Conservation (phyloP, 169 alveolate species). For the Plasmodium reichenowi region DNA sequence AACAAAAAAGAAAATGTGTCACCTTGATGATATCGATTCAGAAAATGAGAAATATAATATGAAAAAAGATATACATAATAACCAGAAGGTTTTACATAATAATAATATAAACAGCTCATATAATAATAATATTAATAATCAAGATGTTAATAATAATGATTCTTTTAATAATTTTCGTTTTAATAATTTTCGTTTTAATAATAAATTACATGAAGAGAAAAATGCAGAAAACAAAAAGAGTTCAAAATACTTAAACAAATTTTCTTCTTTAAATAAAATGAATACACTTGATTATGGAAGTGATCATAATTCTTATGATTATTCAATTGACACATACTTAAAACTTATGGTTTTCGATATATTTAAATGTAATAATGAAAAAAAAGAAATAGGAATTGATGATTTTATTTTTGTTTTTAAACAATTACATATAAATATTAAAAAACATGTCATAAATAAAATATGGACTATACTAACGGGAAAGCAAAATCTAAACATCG, state of each 20-base stretch:
- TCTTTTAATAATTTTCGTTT: too few species aligned
- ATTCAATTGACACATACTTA: slow-evolving; percentile 24
- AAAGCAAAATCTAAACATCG: slow-evolving; percentile 1
- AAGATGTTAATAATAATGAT: too few species aligned
- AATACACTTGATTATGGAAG: not conserved
- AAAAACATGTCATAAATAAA: slow-evolving; percentile 9
- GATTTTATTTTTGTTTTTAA: slow-evolving; percentile 25
- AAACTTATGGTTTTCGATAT: slow-evolving; percentile 25
- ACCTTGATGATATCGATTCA: too few species aligned
- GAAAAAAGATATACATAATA: too few species aligned
- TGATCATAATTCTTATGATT: not conserved
- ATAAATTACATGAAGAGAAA: too few species aligned
- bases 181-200: too few species aligned
- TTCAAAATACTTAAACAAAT: not conserved
- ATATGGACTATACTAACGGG: slow-evolving; percentile 47
- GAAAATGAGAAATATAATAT: too few species aligned
- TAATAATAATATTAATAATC: too few species aligned
- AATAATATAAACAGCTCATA: too few species aligned
- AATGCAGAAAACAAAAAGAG: not conserved
- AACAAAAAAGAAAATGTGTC: slow-evolving; percentile 1
- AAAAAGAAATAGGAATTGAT: slow-evolving; percentile 22
- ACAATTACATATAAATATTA: slow-evolving; percentile 19
- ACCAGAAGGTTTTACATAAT: too few species aligned
- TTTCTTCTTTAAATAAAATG: not conserved
- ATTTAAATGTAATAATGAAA: slow-evolving; percentile 21